These are phyloP conservation scores for Heliosperma pusillum DNA, from an alignment of 148 eudicot species.

Conservation along the genomic window DNA sequence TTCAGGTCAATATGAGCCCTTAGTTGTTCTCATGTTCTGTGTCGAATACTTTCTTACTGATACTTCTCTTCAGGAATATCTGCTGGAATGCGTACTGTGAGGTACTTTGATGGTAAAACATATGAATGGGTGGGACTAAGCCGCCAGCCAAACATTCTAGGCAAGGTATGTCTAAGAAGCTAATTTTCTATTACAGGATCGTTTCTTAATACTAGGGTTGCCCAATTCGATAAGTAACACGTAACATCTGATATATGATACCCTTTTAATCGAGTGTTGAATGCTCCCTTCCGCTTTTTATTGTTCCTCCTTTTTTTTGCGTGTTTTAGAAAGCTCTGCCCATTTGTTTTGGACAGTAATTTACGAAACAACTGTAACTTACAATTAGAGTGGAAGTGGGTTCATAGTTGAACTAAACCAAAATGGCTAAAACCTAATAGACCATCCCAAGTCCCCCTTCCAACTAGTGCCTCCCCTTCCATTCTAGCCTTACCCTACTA, in stretches of 20 bases:
- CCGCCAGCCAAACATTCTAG: constrained; percentile 87
- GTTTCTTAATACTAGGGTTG: not conserved
- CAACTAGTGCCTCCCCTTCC: no score
- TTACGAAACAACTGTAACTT: no score
- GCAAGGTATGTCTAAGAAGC: constrained; percentile 53
- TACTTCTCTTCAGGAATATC: constrained; percentile 61
- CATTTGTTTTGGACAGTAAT: no score
- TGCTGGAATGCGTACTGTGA: constrained; percentile 98
- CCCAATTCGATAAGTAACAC: not conserved
- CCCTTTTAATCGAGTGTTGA: not conserved
- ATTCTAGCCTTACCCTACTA: no score
- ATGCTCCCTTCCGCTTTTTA: no score
- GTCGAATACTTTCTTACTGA: constrained; percentile 1
- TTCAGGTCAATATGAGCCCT: not conserved
- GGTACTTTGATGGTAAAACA: constrained; percentile 93
- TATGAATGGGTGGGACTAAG: constrained; percentile 99
- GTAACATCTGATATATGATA: not conserved
- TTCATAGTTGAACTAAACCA: no score
- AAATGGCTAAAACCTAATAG: no score
- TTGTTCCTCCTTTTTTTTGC: no score
- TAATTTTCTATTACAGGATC: not conserved
- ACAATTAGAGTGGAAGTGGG: no score
- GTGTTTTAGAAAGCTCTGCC: no score
- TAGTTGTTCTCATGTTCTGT: not conserved
- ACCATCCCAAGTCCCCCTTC: no score